Evolutionary conservation across 371 early-diverging fungal species (phyloP), one percentile per base, ranked within the genome.

Genomic region (Phascolomyces articulosus): DNA sequence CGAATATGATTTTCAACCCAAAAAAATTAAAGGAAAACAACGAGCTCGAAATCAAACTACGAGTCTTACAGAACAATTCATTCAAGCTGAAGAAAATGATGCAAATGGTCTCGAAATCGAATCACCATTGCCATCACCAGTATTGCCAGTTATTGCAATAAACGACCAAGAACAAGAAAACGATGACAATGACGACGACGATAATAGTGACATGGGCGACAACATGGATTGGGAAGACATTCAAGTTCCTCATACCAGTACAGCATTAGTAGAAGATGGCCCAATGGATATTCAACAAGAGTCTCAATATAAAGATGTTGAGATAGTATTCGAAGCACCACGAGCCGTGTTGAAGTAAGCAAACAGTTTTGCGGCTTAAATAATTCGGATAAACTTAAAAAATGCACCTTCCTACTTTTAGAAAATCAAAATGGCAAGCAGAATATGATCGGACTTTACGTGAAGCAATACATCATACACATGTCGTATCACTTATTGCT

Each of bases 381-480:
- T n/a, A 15, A 9, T n/a, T 24, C 13, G 18, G 16, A 51, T 51
- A 4, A 15, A 2, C 6, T 34, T 34, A 11, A 34, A 11, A 9
- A 34, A 34, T 34, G 34, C 6, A 34, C 10, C 10, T 31, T 31
- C 6, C 10, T 31, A 51, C 23, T 23, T 34, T 23, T 47, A 78
- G 73, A 48, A 70, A 72, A 54, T 77, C 75, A 11, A 65, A 60
- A 16, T 71, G 68, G 67, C 78, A 79, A 48, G 54, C 55, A 18
- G 76, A 66, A 0, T 72, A 71, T 63, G 70, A 79, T 23, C 71
- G 78, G 10, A 60, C 66, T 10, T 26, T 82, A 21, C 71, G 79
- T 21, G 76, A 82, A 38, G 73, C 72, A 71, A 66, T 72, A 24
- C 79, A 82, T 60, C 72, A 79, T 60, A 58, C 65, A 24, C 82